Percentiles rank a stretch among this genome's conserved stretches.
Evolutionary conservation across 768 basidiomycete genomes (phyloP).

Genomic region (Dentipellis fragilis): DNA sequence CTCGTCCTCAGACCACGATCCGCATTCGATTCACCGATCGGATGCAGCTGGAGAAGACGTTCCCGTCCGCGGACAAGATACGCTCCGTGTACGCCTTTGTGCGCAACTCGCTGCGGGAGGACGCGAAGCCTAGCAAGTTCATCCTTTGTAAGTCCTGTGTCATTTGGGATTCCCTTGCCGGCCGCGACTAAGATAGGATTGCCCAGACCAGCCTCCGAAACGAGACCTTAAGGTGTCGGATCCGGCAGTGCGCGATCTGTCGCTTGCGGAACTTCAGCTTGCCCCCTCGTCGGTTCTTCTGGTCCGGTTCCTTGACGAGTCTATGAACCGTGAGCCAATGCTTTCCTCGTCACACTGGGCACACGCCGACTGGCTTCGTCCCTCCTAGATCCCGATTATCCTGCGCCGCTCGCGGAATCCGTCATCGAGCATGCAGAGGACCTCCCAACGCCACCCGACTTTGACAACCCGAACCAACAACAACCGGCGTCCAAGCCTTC

Average conservation of each 20-base stretch:
- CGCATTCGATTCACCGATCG: constrained; percentile 75
- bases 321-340: constrained; percentile 50
- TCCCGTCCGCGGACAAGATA: constrained; percentile 74
- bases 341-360: neutral
- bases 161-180: neutral
- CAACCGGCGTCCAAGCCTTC: neutral
- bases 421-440: constrained; percentile 54
- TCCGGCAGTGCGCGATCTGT: constrained; percentile 55
- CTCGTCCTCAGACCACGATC: constrained; percentile 54
- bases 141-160: constrained; percentile 55
- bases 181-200: too few relatives aligned
- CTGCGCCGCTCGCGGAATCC: constrained; percentile 54
- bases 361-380: neutral
- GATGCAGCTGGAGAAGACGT: constrained; percentile 69
- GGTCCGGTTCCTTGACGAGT: constrained; percentile 64
- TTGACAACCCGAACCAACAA: constrained; percentile 16
- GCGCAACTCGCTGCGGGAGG: constrained; percentile 56
- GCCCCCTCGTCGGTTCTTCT: constrained; percentile 75
- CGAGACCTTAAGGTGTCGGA: constrained; percentile 81
- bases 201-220: constrained; percentile 73
- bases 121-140: constrained; percentile 73
- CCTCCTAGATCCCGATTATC: constrained; percentile 36
- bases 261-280: constrained; percentile 59
- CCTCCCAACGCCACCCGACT: constrained; percentile 47
- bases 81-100: constrained; percentile 81